phyloP scores from a whole-genome alignment of 2,329 filamentous ascomycete genomes.

The Lojkania enalia region DNA sequence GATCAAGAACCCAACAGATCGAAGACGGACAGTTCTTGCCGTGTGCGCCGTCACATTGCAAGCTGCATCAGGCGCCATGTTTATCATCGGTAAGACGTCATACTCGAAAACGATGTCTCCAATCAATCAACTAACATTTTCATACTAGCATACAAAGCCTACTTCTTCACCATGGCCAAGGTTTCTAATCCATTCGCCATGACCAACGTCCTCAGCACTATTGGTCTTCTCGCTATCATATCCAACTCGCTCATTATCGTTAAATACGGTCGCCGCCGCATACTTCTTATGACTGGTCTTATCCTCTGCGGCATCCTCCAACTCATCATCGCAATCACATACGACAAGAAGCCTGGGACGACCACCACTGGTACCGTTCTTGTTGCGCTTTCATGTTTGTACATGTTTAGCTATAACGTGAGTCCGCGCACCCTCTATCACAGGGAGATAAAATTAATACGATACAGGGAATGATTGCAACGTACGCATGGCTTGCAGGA shows the following conservation, averaged over 20 bases:
- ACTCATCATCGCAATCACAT: slow-evolving; percentile 58
- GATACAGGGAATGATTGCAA: slow-evolving; percentile 51
- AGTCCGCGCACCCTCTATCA: background rate
- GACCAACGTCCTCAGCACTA: slow-evolving; percentile 57
- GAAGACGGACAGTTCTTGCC: slow-evolving; percentile 40
- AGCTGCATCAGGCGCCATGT: slow-evolving; percentile 45
- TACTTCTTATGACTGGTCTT: slow-evolving; percentile 58
- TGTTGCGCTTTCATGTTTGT: slow-evolving; percentile 58
- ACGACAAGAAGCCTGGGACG: slow-evolving; percentile 48
- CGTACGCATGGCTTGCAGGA: slow-evolving; percentile 61
- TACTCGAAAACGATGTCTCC: background rate
- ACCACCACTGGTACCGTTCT: slow-evolving; percentile 51
- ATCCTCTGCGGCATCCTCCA: slow-evolving; percentile 58
- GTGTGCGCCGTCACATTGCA: slow-evolving; percentile 42
- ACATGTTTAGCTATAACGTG: slow-evolving; percentile 58
- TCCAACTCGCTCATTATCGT: slow-evolving; percentile 60
- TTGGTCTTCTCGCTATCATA: slow-evolving; percentile 59
- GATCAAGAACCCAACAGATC: slow-evolving; percentile 40
- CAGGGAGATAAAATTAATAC: slow-evolving; percentile 17
- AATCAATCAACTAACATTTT: background rate
- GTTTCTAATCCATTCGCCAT: slow-evolving; percentile 61
- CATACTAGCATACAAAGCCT: slow-evolving; percentile 50
- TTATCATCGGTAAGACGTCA: slow-evolving; percentile 46
- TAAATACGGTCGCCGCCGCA: slow-evolving; percentile 56
- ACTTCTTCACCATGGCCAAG: slow-evolving; percentile 64